Base-by-base conservation (phyloP, 2,329 filamentous ascomycete genomes). In the Orbilia javanica region DNA sequence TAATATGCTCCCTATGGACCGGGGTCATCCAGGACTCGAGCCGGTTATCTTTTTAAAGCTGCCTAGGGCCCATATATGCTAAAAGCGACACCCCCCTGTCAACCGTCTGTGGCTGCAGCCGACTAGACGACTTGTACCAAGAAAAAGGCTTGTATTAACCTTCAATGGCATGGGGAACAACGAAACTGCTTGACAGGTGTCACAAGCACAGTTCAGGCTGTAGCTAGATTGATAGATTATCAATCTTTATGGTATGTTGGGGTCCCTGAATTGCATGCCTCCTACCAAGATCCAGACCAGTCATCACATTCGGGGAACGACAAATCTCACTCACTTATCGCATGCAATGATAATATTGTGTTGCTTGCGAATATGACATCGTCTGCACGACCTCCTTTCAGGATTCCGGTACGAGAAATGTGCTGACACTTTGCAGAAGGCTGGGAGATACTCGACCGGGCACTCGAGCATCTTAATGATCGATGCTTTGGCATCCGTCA, bases 131-230 rank as follows among this genome's bases (percentile, higher is more conserved):
- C 50, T 48, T 50, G 50, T 25, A 34, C 60, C 48, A 65, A 50
- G 50, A 60, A 76, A 52, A 76, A 77, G 64, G 73, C 73, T 77
- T 77, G 69, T 77, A 77, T 77, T 71, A 66, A 77, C 73, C 36
- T 77, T 74, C 60, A 73, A 25, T n/a, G 55, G 20, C 55, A 42
- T 25, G 46, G 55, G n/a, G 15, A 60, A 34, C 55, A 60, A 60
- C 34, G 55, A 60, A 60, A 60, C 11, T 42, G 34, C 22, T 50
- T 60, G 34, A 27, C 18, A 42, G 55, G 55, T 60, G 34, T 25
- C 55, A 60, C 55, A 42, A 27, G 7, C 36, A 27, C 34, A 42
- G 34, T 60, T 60, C 55, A 60, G 55, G n/a, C 55, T 60, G 55
- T 60, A 60, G 55, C 55, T 44, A 44, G 42, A 42, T 25, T 60